Base-by-base conservation (phyloP, 2,329 filamentous ascomycete species). In the Phaeoacremonium minimum region DNA sequence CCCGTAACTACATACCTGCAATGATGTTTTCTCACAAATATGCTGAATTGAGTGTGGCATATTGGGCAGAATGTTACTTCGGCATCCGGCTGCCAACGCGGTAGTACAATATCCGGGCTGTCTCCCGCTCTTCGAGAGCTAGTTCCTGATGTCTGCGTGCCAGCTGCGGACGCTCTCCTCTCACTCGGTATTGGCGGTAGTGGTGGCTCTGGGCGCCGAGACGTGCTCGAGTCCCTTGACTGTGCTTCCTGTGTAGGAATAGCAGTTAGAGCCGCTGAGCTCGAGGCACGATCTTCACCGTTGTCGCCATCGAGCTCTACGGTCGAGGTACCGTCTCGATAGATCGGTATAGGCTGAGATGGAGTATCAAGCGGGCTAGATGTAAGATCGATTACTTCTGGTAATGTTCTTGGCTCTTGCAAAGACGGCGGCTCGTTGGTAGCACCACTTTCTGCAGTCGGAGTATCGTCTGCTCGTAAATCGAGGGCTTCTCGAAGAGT, bases 11-110 rank as follows among this genome's bases (percentile, higher is more conserved):
- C 75, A 32, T 66, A 84, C 76, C 90, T 79, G 71, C 91, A 97
- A 57, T 97, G 91, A 63, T 97, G 91, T 56, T 94, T 94, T 44
- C 91, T 75, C 54, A 87, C 82, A 65, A 88, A 87, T 49, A 95
- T 84, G 55, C 78, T 86, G 55, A 97, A 97, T 32, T 81, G 77
- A 1, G 76, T 77, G 35, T 71, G 68, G 56, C 91, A 97, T 40
- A 96, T 95, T 3, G 89, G 87, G 57, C 91, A 97, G 43, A 80
- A 74, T 2, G 80, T 79, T 9, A 87, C 88, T 48, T 94, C 88
- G 4, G 75, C 71, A 60, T 97, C 91, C 4, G 89, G 85, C 63
- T 96, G 90, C 91, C 91, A 97, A 39, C 72, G 71, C 2, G 90
- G 89, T 28, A 89, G 63, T 14, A 74, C 62, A 43, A 85, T 64